A percentile compares a stretch with the other conserved stretches of the same genome.
phyloP scores from a whole-genome alignment of 768 basidiomycete species.

The Mycena galericulata region DNA sequence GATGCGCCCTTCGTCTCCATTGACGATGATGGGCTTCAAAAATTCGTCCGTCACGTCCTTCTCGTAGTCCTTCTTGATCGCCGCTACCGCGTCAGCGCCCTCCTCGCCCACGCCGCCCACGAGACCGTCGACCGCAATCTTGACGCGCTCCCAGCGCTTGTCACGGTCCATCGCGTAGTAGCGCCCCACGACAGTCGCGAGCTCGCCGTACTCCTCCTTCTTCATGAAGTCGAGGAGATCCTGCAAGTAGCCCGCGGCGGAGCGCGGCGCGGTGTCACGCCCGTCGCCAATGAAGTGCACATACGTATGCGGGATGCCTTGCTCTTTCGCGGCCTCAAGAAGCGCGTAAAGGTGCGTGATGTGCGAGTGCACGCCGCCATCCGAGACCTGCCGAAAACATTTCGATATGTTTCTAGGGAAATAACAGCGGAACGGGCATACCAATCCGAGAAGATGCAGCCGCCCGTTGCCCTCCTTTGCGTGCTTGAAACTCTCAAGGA shows the following conservation, averaged over 20 bases:
- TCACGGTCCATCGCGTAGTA: constrained; percentile 99
- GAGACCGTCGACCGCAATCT: constrained; percentile 89
- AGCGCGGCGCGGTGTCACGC: constrained; percentile 92
- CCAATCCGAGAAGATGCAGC: constrained; percentile 89
- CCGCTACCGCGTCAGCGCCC: constrained; percentile 68
- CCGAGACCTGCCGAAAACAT: constrained; percentile 93
- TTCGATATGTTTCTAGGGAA: not conserved
- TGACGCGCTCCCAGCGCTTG: constrained; percentile 95
- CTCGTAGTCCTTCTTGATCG: constrained; percentile 80
- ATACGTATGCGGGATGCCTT: constrained; percentile 86
- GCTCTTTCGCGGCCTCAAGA: constrained; percentile 89
- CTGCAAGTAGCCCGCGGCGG: constrained; percentile 80
- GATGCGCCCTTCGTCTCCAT: constrained; percentile 82
- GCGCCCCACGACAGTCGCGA: constrained; percentile 88
- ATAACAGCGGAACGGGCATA: constrained; percentile 48
- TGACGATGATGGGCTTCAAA: constrained; percentile 92
- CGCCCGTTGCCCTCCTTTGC: constrained; percentile 89
- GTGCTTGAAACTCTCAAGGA: constrained; percentile 77
- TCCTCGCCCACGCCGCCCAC: constrained; percentile 77
- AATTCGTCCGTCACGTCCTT: constrained; percentile 95
- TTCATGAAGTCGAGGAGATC: constrained; percentile 83
- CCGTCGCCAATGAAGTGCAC: constrained; percentile 97
- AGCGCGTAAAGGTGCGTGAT: constrained; percentile 91
- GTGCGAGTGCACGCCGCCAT: constrained; percentile 98
- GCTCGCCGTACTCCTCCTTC: constrained; percentile 81